phyloP scores from a whole-genome alignment of 1,284 basidiomycete species.

The Cystobasidium sp. region DNA sequence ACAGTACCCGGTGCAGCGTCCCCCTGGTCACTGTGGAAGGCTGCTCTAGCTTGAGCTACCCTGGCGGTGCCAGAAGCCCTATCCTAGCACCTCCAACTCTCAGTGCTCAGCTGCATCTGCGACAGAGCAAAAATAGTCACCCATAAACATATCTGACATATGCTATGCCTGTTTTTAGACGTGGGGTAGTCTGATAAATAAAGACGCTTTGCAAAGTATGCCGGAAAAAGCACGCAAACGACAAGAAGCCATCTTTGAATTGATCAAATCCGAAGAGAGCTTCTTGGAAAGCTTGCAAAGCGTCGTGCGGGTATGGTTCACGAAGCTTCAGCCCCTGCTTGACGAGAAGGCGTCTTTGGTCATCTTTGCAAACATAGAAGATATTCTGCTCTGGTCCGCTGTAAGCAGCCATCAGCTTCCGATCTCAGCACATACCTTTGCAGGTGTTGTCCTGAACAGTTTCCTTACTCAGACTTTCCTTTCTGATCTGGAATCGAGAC shows the following conservation, averaged over 20 bases:
- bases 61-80: no score
- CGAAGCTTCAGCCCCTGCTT: constrained; percentile 72
- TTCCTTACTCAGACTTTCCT: constrained; percentile 67
- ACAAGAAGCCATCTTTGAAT: constrained; percentile 89
- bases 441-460: neutral
- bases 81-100: neutral
- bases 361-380: constrained; percentile 92
- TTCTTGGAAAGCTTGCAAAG: constrained; percentile 89
- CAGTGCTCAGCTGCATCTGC: neutral
- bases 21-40: no score
- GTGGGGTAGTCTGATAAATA: constrained; percentile 88
- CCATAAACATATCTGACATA: neutral
- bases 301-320: constrained; percentile 84
- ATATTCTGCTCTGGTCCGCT: constrained; percentile 83
- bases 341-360: constrained; percentile 76
- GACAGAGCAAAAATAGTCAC: neutral
- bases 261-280: constrained; percentile 82
- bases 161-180: constrained; percentile 61
- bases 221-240: constrained; percentile 75
- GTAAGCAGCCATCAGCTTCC: constrained; percentile 58
- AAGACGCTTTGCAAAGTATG: constrained; percentile 75
- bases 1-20: no score
- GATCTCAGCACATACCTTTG: constrained; percentile 40
- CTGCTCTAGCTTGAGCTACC: no score
- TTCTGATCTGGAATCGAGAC: constrained; percentile 83